Conservation (phyloP, 2,329 filamentous ascomycete species). For the Tympanopsis confertula region DNA sequence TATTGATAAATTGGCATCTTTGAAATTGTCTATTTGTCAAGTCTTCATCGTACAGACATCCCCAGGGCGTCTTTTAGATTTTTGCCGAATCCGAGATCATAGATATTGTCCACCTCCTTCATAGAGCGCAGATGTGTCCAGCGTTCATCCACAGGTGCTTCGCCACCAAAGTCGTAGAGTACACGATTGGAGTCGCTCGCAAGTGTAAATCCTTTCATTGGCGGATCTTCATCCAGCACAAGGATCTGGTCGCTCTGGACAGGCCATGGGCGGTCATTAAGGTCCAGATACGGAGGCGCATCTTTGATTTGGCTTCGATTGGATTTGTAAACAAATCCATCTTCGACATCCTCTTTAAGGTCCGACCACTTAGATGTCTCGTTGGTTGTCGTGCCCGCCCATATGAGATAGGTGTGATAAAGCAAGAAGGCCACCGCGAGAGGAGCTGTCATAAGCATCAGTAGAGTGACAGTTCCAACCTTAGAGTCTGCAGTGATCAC, state of each 20-base stretch:
- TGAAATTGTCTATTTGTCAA: no score
- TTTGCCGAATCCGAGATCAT: slow-evolving; percentile 41
- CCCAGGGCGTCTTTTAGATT: slow-evolving; percentile 33
- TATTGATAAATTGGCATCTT: no score
- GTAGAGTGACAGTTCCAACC: not conserved
- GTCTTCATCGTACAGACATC: not conserved
- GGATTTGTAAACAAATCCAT: slow-evolving; percentile 30
- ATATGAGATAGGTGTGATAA: slow-evolving; percentile 39
- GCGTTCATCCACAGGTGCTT: slow-evolving; percentile 21
- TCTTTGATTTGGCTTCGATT: not conserved
- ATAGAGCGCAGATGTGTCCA: slow-evolving; percentile 38
- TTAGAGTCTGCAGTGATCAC: not conserved
- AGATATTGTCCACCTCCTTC: slow-evolving; percentile 42
- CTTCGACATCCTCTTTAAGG: slow-evolving; percentile 30
- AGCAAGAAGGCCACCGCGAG: not conserved
- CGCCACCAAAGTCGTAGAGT: slow-evolving; percentile 14
- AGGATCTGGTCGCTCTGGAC: not conserved
- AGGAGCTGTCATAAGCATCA: not conserved
- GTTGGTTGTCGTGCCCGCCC: slow-evolving; percentile 61
- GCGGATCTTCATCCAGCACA: not conserved
- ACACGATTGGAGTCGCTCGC: not conserved
- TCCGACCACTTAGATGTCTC: slow-evolving; percentile 50
- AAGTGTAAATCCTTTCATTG: not conserved
- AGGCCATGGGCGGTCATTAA: not conserved
- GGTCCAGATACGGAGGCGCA: not conserved